Conservation (phyloP, 2,329 filamentous ascomycete species). For the Pseudomassariella vexata region DNA sequence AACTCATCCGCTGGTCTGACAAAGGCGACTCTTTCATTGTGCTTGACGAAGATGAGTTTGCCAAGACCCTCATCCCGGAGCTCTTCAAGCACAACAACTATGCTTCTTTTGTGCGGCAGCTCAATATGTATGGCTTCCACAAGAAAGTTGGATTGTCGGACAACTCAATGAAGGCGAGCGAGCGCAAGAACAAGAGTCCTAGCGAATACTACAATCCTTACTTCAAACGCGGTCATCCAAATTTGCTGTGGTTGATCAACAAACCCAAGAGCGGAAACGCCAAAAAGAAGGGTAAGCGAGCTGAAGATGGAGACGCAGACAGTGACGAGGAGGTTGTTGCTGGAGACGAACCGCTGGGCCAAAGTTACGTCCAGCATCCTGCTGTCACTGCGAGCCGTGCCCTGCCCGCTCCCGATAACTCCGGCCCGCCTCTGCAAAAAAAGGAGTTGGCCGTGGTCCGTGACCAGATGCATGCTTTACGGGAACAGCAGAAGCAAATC, state of each 20-base stretch:
- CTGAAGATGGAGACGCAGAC: slow-evolving; percentile 61
- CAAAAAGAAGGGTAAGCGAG: slow-evolving; percentile 52
- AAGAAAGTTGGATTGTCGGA: slow-evolving; percentile 91
- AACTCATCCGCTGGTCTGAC: slow-evolving; percentile 94
- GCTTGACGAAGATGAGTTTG: slow-evolving; percentile 95
- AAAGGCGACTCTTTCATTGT: slow-evolving; percentile 96
- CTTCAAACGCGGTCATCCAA: slow-evolving; percentile 88
- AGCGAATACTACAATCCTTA: slow-evolving; percentile 98
- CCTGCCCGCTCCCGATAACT: slow-evolving; percentile 36
- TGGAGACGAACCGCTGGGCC: slow-evolving; percentile 37
- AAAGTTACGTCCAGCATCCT: slow-evolving; percentile 24
- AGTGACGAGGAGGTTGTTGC: slow-evolving; percentile 59
- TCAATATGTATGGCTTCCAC: slow-evolving; percentile 98
- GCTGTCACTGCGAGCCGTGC: slow-evolving; percentile 23
- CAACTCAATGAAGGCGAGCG: slow-evolving; percentile 95
- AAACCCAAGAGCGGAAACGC: slow-evolving; percentile 74
- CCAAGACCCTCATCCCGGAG: slow-evolving; percentile 92
- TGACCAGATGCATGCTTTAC: slow-evolving; percentile 73
- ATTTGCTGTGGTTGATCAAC: slow-evolving; percentile 91
- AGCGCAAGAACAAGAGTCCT: slow-evolving; percentile 94
- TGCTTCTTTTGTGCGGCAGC: slow-evolving; percentile 88
- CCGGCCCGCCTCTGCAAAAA: slow-evolving; percentile 48
- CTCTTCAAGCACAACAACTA: slow-evolving; percentile 99
- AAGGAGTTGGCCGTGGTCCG: slow-evolving; percentile 75
- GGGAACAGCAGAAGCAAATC: slow-evolving; percentile 82